Evolutionary conservation across 1,139 yeast species (phyloP).

Genomic region (Kurtzmaniella quercitrusa): DNA sequence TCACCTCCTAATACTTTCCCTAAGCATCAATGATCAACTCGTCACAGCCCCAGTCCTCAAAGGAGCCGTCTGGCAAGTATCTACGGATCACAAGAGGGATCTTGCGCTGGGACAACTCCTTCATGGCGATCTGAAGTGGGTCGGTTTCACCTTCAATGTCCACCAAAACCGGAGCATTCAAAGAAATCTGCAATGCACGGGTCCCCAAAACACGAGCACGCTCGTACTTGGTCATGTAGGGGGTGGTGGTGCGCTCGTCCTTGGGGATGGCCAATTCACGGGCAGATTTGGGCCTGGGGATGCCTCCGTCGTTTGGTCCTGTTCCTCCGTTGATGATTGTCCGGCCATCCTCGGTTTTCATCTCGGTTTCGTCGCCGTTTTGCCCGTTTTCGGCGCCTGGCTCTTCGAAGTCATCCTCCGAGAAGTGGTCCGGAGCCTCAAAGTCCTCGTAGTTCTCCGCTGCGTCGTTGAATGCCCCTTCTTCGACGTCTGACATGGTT

Average conservation of each 20-base stretch:
- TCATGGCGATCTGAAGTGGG: conserved; percentile 97
- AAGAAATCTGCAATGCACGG: conserved; percentile 90
- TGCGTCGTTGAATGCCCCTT: conserved; percentile 66
- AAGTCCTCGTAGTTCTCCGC: conserved; percentile 78
- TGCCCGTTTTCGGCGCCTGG: conserved; percentile 30
- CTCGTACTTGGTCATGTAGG: conserved; percentile 98
- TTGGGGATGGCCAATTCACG: conserved; percentile 85
- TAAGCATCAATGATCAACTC: conserved; percentile 87
- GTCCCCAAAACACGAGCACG: conserved; percentile 96
- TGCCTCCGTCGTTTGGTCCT: conserved; percentile 46
- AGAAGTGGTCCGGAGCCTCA: conserved; percentile 71
- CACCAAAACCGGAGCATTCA: conserved; percentile 97
- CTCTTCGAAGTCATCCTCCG: conserved; percentile 56
- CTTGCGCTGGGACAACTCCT: conserved; percentile 90
- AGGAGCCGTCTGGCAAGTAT: conserved; percentile 94
- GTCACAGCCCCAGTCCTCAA: conserved; percentile 99
- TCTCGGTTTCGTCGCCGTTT: conserved; percentile 40
- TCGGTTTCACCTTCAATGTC: conserved; percentile 99
- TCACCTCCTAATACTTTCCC: not conserved
- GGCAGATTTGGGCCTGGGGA: conserved; percentile 53
- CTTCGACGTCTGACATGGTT: conserved; percentile 49
- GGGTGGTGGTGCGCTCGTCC: conserved; percentile 89
- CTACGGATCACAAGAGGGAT: conserved; percentile 94
- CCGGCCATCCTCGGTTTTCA: conserved; percentile 71
- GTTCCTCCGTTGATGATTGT: conserved; percentile 65